Evolutionary conservation across 768 basidiomycete species (phyloP).

Genomic region (Gelatoporia subvermispora): DNA sequence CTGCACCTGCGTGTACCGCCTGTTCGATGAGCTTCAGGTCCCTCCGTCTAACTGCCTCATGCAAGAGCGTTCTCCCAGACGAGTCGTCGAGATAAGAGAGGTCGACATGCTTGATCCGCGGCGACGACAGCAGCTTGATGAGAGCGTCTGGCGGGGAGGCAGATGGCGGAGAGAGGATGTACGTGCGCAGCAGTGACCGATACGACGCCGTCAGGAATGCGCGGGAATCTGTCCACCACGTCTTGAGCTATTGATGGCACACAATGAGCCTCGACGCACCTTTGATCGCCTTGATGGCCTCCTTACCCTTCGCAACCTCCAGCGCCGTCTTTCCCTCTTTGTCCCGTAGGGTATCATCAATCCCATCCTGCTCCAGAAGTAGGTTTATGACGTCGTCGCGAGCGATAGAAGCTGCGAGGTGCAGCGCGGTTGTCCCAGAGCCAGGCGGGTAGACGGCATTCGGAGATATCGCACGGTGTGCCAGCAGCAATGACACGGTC

Average conservation of each 20-base stretch:
- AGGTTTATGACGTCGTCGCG: slow-evolving; percentile 68
- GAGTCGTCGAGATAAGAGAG: slow-evolving; percentile 76
- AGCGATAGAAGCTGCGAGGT: slow-evolving; percentile 70
- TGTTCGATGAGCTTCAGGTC: slow-evolving; percentile 81
- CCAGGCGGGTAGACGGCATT: slow-evolving; percentile 71
- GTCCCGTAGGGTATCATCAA: slow-evolving; percentile 77
- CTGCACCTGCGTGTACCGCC: slow-evolving; percentile 81
- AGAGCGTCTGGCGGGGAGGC: slow-evolving; percentile 35
- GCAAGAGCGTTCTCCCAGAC: slow-evolving; percentile 75
- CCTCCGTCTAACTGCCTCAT: slow-evolving; percentile 80
- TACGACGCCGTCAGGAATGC: slow-evolving; percentile 70
- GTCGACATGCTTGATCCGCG: slow-evolving; percentile 67
- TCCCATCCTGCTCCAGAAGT: slow-evolving; percentile 71
- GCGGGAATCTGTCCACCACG: slow-evolving; percentile 56
- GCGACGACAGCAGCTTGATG: slow-evolving; percentile 57
- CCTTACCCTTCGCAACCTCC: slow-evolving; percentile 70
- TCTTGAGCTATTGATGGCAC: background rate
- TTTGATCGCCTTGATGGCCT: slow-evolving; percentile 61
- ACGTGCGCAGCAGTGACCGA: slow-evolving; percentile 66
- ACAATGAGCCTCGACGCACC: slow-evolving; percentile 37
- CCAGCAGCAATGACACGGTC: slow-evolving; percentile 63
- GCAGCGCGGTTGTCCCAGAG: slow-evolving; percentile 68
- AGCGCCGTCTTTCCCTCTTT: slow-evolving; percentile 57
- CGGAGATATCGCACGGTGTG: slow-evolving; percentile 73
- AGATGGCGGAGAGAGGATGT: slow-evolving; percentile 56